phyloP scores from a whole-genome alignment of 2,329 filamentous ascomycete genomes.

The Hypoxylon sp. region DNA sequence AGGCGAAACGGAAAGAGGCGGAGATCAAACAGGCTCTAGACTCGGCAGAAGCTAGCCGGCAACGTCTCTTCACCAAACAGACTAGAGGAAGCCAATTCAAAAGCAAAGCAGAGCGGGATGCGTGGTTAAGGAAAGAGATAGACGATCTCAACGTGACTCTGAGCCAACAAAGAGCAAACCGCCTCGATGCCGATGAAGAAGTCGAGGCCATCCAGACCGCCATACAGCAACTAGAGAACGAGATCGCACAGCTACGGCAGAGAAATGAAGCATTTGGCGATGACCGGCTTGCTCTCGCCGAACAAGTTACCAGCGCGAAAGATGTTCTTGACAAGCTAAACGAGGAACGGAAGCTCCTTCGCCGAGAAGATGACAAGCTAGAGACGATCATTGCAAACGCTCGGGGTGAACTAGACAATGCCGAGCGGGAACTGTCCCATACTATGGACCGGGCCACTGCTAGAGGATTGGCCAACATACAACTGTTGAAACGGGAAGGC shows the following conservation, averaged over 20 bases:
- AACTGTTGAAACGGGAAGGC: conserved; percentile 83
- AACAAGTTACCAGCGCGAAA: conserved; percentile 82
- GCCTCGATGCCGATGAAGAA: conserved; percentile 87
- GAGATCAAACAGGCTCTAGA: conserved; percentile 80
- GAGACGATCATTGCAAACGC: conserved; percentile 83
- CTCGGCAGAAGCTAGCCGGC: conserved; percentile 79
- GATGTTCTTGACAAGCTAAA: conserved; percentile 83
- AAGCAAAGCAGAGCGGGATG: conserved; percentile 89
- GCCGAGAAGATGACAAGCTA: conserved; percentile 90
- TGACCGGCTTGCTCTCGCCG: conserved; percentile 78
- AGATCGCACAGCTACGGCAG: conserved; percentile 78
- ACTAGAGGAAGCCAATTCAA: conserved; percentile 88
- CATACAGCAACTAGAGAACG: conserved; percentile 79
- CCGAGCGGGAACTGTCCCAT: conserved; percentile 82
- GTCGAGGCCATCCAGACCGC: conserved; percentile 78
- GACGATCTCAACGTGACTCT: conserved; percentile 83
- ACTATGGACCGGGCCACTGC: conserved; percentile 93
- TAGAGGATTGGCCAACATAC: conserved; percentile 87
- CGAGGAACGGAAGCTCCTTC: conserved; percentile 89
- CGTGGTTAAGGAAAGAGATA: conserved; percentile 85
- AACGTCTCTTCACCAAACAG: conserved; percentile 92
- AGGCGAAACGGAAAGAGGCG: conserved; percentile 80
- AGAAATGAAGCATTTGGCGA: conserved; percentile 85
- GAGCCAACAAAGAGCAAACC: conserved; percentile 85
- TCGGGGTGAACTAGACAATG: conserved; percentile 80